Evolutionary conservation across 192 early-diverging fungal genomes (phyloP).

Genomic region (Gaertneriomyces semiglobifer): DNA sequence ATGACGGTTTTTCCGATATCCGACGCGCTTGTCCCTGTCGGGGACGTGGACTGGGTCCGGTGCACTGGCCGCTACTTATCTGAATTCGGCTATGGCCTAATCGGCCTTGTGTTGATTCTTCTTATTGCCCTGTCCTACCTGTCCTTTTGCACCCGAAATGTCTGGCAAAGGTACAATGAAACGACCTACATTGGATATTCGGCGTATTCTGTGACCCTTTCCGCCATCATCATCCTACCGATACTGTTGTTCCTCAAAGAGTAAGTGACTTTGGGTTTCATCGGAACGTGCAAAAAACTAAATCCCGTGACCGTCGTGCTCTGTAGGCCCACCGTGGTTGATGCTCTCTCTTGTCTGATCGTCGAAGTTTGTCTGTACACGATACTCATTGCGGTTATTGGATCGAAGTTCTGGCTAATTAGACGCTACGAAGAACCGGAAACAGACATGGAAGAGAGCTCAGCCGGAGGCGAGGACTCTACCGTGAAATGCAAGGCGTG

Average conservation of each 20-base stretch:
- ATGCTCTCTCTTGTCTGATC: constrained; percentile 16
- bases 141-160: constrained; percentile 19
- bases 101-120: constrained; percentile 8
- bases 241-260: constrained; percentile 7
- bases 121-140: constrained; percentile 11
- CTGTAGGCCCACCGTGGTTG: constrained; percentile 16
- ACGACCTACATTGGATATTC: constrained; percentile 18
- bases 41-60: constrained; percentile 16
- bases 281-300: too few relatives aligned
- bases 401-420: constrained; percentile 14
- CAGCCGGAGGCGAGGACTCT: too few relatives aligned
- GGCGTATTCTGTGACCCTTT: constrained; percentile 16
- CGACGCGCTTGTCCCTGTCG: constrained; percentile 17
- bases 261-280: neutral
- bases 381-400: constrained; percentile 16
- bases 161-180: constrained; percentile 18
- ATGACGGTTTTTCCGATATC: constrained; percentile 4
- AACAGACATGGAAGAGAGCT: neutral
- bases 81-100: constrained; percentile 12
- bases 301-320: neutral
- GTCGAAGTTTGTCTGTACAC: constrained; percentile 20
- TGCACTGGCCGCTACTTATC: constrained; percentile 16
- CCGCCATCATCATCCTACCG: constrained; percentile 21
- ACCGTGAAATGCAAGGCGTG: too few relatives aligned
- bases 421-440: neutral